Percentiles rank a stretch among this genome's conserved stretches.
Evolutionary conservation across 2,329 filamentous ascomycete species (phyloP).

Genomic region (Colletotrichum abscissum): DNA sequence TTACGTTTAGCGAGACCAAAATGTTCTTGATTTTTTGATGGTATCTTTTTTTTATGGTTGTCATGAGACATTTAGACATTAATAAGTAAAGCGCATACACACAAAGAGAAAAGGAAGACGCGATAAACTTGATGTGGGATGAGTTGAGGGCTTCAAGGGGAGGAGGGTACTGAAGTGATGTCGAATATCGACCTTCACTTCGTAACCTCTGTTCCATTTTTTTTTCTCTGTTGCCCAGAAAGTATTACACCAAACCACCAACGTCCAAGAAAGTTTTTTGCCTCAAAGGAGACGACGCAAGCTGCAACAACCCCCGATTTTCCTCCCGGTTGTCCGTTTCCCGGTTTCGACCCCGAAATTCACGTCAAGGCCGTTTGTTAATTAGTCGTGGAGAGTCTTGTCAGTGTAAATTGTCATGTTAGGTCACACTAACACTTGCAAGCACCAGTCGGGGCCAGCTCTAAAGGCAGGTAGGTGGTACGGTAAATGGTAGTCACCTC

Average conservation of each 20-base stretch:
- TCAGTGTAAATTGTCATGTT: not conserved
- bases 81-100: not conserved
- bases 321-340: slow-evolving; percentile 4
- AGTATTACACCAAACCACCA: slow-evolving; percentile 7
- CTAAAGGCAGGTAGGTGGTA: slow-evolving; percentile 31
- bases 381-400: not conserved
- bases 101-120: not conserved
- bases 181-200: not conserved
- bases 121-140: too few species aligned
- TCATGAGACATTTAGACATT: not conserved
- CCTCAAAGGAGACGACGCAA: not conserved
- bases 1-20: too few species aligned
- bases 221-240: not conserved
- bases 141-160: not conserved
- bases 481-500: slow-evolving; percentile 24
- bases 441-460: slow-evolving; percentile 20
- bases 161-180: not conserved
- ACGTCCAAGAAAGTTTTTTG: not conserved
- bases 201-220: not conserved
- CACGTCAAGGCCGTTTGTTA: not conserved
- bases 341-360: not conserved
- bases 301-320: not conserved
- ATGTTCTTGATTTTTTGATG: not conserved
- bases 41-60: not conserved
- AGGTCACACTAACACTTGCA: slow-evolving; percentile 21